Percentiles rank a stretch among this genome's conserved stretches.
phyloP scores from a whole-genome alignment of 2,329 filamentous ascomycete genomes.

The Claviceps sp. region DNA sequence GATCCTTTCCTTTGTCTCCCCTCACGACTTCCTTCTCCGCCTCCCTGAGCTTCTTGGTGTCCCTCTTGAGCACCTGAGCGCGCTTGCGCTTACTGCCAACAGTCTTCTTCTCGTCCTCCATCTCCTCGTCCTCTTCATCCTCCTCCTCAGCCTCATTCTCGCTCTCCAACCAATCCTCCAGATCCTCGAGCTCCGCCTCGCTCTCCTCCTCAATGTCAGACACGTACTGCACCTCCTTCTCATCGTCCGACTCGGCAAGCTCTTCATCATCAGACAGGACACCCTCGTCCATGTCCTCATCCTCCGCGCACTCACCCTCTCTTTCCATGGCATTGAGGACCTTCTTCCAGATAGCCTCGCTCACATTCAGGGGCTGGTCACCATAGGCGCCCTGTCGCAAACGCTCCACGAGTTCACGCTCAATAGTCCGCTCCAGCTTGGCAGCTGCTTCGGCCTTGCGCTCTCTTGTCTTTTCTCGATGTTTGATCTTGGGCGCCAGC shows the following conservation, averaged over 20 bases:
- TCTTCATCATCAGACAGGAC: conserved; percentile 69
- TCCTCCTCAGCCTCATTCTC: conserved; percentile 48
- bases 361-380: conserved; percentile 86
- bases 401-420: conserved; percentile 84
- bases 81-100: conserved; percentile 44
- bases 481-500: conserved; percentile 77
- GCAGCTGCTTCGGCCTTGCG: conserved; percentile 69
- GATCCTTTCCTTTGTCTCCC: conserved; percentile 53
- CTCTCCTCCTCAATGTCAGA: conserved; percentile 80
- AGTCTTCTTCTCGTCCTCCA: conserved; percentile 43
- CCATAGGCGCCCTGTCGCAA: conserved; percentile 88
- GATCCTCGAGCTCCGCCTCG: conserved; percentile 63
- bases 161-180: conserved; percentile 87
- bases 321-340: conserved; percentile 83
- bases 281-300: conserved; percentile 81
- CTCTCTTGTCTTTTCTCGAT: conserved; percentile 62
- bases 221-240: conserved; percentile 79
- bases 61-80: conserved; percentile 32
- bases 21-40: conserved; percentile 60
- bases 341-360: conserved; percentile 93
- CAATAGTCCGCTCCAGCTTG: conserved; percentile 91
- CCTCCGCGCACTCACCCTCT: conserved; percentile 66
- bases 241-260: conserved; percentile 55
- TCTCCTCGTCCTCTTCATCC: conserved; percentile 43
- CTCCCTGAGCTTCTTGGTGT: conserved; percentile 32